Evolutionary conservation across 2,329 filamentous ascomycete species (phyloP).

Genomic region (Cercospora citrullina): DNA sequence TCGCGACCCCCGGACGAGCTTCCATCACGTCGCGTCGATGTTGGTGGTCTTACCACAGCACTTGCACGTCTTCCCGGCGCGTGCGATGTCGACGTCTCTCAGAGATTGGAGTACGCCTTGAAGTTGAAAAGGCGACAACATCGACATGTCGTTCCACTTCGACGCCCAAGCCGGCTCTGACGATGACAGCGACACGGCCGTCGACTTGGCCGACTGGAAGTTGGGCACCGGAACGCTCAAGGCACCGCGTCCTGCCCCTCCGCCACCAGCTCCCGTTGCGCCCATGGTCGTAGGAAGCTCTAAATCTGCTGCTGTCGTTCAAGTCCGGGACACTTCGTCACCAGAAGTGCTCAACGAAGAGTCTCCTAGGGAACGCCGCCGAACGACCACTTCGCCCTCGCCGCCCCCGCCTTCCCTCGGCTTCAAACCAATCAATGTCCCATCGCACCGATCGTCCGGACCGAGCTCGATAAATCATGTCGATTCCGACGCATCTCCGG

Average conservation of each 20-base stretch:
- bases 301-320: not conserved
- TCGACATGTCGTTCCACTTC: conserved; percentile 33
- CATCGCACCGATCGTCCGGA: conserved; percentile 5
- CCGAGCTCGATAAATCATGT: conserved; percentile 16
- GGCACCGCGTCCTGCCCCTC: conserved; percentile 4
- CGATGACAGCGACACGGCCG: conserved; percentile 22
- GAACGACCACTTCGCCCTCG: conserved; percentile 5
- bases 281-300: conserved; percentile 23
- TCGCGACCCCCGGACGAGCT: not conserved
- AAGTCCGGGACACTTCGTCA: conserved; percentile 19
- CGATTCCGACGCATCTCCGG: conserved; percentile 15
- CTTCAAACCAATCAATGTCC: conserved; percentile 27
- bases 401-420: conserved; percentile 9
- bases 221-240: conserved; percentile 1
- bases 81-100: not conserved
- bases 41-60: not conserved
- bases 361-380: conserved; percentile 16
- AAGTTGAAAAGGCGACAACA: not conserved
- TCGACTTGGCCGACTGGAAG: conserved; percentile 36
- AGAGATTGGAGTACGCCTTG: conserved; percentile 2
- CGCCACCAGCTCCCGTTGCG: conserved; percentile 25
- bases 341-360: conserved; percentile 13
- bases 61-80: not conserved
- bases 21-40: not conserved
- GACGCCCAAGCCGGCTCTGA: conserved; percentile 32